These are phyloP conservation scores for Zymoseptoria pseudotritici DNA, from an alignment of 2,329 filamentous ascomycete species.

Conservation along the genomic window DNA sequence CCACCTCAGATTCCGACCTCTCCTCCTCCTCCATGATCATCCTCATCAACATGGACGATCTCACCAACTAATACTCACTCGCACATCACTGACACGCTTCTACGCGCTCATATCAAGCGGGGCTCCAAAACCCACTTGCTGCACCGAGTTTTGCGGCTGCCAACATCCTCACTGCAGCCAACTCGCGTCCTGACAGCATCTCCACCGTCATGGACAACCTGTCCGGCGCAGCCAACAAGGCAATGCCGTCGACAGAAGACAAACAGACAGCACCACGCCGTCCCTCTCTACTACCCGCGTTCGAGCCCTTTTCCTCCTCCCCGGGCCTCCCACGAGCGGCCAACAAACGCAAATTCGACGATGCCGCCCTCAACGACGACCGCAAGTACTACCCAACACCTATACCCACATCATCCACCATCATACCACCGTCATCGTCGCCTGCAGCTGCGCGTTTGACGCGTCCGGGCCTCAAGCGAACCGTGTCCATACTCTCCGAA, in stretches of 20 bases:
- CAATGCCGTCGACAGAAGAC: slow-evolving; percentile 14
- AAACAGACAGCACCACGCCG: slow-evolving; percentile 23
- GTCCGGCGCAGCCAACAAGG: slow-evolving; percentile 6
- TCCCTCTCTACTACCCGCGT: slow-evolving; percentile 66
- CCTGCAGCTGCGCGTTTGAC: slow-evolving; percentile 51
- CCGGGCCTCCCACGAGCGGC: slow-evolving; percentile 59
- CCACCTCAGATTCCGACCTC: not conserved
- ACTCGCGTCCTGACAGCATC: slow-evolving; percentile 18
- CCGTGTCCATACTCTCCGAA: slow-evolving; percentile 61
- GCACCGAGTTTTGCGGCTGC: not conserved
- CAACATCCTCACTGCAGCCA: not conserved
- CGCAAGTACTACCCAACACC: slow-evolving; percentile 78
- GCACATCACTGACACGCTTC: slow-evolving; percentile 1
- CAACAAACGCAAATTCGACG: slow-evolving; percentile 55
- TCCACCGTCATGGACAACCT: slow-evolving; percentile 19
- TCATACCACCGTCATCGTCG: slow-evolving; percentile 81
- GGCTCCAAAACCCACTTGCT: not conserved
- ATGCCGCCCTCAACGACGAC: slow-evolving; percentile 38
- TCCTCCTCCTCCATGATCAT: not conserved
- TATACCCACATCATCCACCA: slow-evolving; percentile 86
- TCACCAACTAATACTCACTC: slow-evolving; percentile 7
- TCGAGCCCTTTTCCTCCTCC: slow-evolving; percentile 73
- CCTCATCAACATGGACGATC: slow-evolving; percentile 7
- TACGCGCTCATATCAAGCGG: slow-evolving; percentile 12
- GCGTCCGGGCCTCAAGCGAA: slow-evolving; percentile 50